Conservation (phyloP, 2,329 filamentous ascomycete genomes). For the Hypoxylon sp. region DNA sequence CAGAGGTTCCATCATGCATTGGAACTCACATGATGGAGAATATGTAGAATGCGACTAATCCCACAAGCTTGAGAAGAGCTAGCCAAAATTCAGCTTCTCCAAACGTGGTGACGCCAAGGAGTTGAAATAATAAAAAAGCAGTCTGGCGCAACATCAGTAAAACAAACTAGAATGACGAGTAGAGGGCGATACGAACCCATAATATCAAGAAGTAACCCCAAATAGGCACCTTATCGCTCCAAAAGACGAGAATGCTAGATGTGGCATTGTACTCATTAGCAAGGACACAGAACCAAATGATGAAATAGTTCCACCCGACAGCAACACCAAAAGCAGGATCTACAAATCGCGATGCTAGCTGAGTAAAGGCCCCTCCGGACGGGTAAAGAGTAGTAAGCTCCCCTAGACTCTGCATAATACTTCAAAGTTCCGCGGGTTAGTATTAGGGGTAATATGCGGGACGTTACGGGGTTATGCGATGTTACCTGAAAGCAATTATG, state of each 20-base stretch:
- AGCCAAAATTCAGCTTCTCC: conserved; percentile 88
- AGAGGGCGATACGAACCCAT: conserved; percentile 65
- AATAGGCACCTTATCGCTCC: conserved; percentile 68
- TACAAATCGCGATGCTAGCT: conserved; percentile 78
- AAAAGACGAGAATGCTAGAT: conserved; percentile 68
- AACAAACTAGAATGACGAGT: not conserved
- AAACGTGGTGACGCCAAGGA: conserved; percentile 80
- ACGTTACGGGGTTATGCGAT: conserved; percentile 49
- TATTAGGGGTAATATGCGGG: conserved; percentile 6
- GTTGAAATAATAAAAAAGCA: conserved; percentile 77
- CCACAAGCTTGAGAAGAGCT: conserved; percentile 78
- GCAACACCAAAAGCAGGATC: conserved; percentile 79
- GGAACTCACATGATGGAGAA: conserved; percentile 74
- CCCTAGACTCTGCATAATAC: conserved; percentile 80
- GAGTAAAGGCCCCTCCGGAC: conserved; percentile 79
- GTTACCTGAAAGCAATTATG: conserved; percentile 69
- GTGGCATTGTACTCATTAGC: conserved; percentile 81
- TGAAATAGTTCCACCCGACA: conserved; percentile 80
- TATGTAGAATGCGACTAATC: conserved; percentile 79
- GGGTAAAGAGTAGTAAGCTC: conserved; percentile 82
- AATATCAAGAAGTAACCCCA: conserved; percentile 82
- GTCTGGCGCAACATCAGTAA: conserved; percentile 50
- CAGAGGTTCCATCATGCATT: too few relatives aligned
- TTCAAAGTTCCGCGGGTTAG: conserved; percentile 50
- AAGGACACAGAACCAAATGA: conserved; percentile 70